Evolutionary conservation across 2,329 filamentous ascomycete genomes (phyloP).

Genomic region (Trichophyton equinum): DNA sequence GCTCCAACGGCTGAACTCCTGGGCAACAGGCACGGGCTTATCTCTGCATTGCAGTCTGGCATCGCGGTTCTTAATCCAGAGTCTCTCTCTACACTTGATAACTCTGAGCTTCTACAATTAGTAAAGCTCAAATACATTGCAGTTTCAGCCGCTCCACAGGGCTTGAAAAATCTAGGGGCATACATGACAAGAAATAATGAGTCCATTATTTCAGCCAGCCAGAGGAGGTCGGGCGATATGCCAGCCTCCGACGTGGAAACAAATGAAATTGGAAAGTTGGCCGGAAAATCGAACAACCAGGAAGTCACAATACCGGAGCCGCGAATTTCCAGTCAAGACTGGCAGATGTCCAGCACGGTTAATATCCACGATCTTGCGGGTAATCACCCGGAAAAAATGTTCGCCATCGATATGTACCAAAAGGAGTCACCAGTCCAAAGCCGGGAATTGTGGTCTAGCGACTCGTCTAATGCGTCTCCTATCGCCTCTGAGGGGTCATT

Average conservation of each 20-base stretch:
- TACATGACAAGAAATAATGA: neutral
- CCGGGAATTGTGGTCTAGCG: neutral
- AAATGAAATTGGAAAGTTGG: neutral
- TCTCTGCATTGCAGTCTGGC: conserved; percentile 40
- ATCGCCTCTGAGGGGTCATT: conserved; percentile 24
- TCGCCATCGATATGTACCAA: neutral
- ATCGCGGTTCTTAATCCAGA: conserved; percentile 49
- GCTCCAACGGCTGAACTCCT: conserved; percentile 39
- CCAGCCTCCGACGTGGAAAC: neutral
- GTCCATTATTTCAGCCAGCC: neutral
- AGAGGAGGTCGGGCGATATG: neutral
- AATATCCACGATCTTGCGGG: neutral
- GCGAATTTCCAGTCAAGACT: neutral
- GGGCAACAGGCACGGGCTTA: conserved; percentile 38
- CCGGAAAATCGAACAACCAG: neutral
- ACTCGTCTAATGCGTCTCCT: conserved; percentile 7
- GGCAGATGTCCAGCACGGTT: neutral
- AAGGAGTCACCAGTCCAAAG: conserved; percentile 13
- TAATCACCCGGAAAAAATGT: neutral
- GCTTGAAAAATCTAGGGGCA: neutral
- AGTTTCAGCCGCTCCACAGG: conserved; percentile 28
- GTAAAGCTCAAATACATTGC: conserved; percentile 30
- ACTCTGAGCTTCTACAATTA: conserved; percentile 29
- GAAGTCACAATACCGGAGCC: neutral
- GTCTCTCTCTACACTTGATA: conserved; percentile 37